Evolutionary conservation across 2,329 filamentous ascomycete genomes (phyloP), one percentile per base, ranked within the genome.

Genomic region (Cercospora citrullina): DNA sequence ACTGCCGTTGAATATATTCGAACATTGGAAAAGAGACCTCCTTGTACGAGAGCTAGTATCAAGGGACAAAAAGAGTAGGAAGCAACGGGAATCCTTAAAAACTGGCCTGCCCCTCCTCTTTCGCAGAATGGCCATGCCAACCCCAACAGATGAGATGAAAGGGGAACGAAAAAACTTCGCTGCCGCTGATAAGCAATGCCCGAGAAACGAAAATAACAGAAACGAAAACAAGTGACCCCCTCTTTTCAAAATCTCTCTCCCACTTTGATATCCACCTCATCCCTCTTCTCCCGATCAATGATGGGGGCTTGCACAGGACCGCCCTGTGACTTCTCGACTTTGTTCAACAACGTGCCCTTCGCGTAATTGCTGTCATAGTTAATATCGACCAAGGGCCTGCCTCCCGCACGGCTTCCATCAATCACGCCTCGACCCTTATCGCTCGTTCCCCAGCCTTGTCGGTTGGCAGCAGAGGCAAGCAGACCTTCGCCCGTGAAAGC

Each of bases 281-380:
- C 21, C 61, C 63, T 72, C 77, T 67, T 74, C 75, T 75, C 65
- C 80, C 73, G 71, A 36, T 81, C 81, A 63, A 82, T 78, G 12
- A 80, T 72, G 12, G 77, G 79, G 23, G 33, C 23, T 33, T 36
- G 62, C 58, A 72, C 75, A n/a, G 75, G 64, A 2, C 68, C 73
- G n/a, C 73, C 69, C 60, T 75, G 74, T 63, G 73, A 70, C 66
- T 75, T 74, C 18, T 81, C 78, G 18, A 79, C 73, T 65, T 79
- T 77, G 60, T 84, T 81, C 14, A 85, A 79, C 63, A 86, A 78
- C 72, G 84, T 86, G 26, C 80, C 83, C 36, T 80, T 75, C 9
- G 79, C 81, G 71, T 84, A 85, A 69, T 77, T 73, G 45, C 78
- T 78, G 60, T 79, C 76, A 31, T 80, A 80, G 23, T 76, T 76